A percentile compares a stretch with the other conserved stretches of the same genome.
Conservation (phyloP, 495 filamentous ascomycete species). For the Durotheca rogersii region DNA sequence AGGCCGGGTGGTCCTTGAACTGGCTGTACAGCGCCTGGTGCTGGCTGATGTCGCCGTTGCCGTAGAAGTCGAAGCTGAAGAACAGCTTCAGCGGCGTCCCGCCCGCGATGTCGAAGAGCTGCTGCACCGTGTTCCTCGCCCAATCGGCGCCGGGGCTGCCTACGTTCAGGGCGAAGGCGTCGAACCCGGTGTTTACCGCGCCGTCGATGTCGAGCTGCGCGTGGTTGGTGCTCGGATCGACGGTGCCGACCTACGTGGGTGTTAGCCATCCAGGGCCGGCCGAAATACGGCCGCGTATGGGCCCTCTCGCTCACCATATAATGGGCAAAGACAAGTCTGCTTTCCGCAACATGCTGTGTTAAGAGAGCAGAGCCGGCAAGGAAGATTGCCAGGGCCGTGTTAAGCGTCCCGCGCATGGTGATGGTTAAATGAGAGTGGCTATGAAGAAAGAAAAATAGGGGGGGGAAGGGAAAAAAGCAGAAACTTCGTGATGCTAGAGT, state of each 20-base stretch:
- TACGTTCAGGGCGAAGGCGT: conserved; percentile 44
- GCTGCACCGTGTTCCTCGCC: conserved; percentile 30
- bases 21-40: conserved; percentile 31
- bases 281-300: no score
- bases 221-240: conserved; percentile 33
- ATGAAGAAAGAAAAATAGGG: not conserved
- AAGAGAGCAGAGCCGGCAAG: conserved; percentile 17
- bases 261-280: no score
- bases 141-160: conserved; percentile 30
- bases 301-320: conserved; percentile 32
- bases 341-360: conserved; percentile 16
- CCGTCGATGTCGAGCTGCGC: conserved; percentile 38
- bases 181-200: conserved; percentile 34
- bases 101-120: conserved; percentile 37
- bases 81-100: conserved; percentile 40
- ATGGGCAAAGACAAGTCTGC: conserved; percentile 33
- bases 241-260: conserved; percentile 31
- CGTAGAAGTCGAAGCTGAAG: conserved; percentile 44
- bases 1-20: conserved; percentile 30
- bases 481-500: not conserved
- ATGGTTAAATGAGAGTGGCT: not conserved
- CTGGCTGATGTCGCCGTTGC: conserved; percentile 26
- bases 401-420: conserved; percentile 16
- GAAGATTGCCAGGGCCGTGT: conserved; percentile 11
- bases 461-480: not conserved